phyloP scores from a whole-genome alignment of 345 rosid species.

The Arabidopsis suecica region DNA sequence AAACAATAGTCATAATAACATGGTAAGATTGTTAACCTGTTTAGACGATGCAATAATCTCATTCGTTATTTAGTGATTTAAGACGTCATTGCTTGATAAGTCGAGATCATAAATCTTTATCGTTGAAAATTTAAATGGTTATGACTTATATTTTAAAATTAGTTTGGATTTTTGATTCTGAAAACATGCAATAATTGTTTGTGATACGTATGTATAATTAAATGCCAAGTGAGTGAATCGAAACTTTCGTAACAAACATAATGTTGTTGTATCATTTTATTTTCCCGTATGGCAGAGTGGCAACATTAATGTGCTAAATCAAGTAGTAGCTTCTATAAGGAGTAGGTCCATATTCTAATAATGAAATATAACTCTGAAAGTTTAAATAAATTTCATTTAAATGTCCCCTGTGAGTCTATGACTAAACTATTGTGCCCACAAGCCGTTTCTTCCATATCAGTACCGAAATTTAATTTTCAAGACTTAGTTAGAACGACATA shows the following conservation, averaged over 20 bases:
- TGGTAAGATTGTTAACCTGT: neutral
- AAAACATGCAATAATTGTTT: conserved; percentile 19
- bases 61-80: neutral
- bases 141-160: neutral
- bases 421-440: conserved; percentile 19
- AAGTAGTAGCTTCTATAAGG: conserved; percentile 6
- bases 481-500: neutral
- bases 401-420: conserved; percentile 23
- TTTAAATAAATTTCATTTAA: conserved; percentile 38
- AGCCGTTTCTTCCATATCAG: conserved; percentile 20
- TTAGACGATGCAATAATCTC: neutral
- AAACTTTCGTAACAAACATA: neutral
- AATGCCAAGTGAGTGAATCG: conserved; percentile 7
- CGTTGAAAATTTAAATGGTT: conserved; percentile 1
- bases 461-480: conserved; percentile 14
- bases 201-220: neutral
- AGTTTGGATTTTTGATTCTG: neutral
- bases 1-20: neutral
- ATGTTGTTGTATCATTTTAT: conserved; percentile 22
- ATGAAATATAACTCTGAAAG: conserved; percentile 7
- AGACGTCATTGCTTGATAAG: neutral
- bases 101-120: neutral
- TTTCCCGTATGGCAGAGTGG: conserved; percentile 27
- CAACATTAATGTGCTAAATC: conserved; percentile 32
- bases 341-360: conserved; percentile 29